Percentiles rank a stretch among this genome's conserved stretches.
phyloP scores from a whole-genome alignment of 1,284 basidiomycete species.

The Neolentinus lepideus region DNA sequence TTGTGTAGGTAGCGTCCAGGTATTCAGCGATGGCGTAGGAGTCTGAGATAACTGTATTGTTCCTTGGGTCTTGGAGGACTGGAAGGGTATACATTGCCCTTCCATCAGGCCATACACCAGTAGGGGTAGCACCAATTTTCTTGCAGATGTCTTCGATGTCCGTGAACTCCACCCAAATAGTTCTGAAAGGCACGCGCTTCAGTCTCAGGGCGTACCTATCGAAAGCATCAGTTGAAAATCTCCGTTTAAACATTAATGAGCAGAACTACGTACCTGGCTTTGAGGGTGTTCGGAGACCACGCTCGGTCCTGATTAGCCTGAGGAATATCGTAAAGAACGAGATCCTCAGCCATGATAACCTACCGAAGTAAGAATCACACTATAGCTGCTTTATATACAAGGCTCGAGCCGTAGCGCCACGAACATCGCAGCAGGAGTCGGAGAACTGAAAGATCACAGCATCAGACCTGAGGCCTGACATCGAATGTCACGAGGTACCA shows the following conservation, averaged over 20 bases:
- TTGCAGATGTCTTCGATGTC: constrained; percentile 19
- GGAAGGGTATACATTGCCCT: constrained; percentile 6
- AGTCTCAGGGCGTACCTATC: constrained; percentile 19
- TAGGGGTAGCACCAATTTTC: constrained; percentile 16
- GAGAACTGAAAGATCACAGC: too few species aligned
- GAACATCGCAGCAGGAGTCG: too few species aligned
- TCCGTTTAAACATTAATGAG: neutral
- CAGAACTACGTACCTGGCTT: neutral
- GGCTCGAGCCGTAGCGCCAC: too few species aligned
- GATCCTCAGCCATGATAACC: neutral
- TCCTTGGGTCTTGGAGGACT: constrained; percentile 11
- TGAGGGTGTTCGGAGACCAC: constrained; percentile 1
- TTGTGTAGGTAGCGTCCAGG: constrained; percentile 19
- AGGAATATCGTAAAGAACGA: neutral
- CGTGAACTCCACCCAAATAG: constrained; percentile 23
- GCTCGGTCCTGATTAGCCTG: neutral
- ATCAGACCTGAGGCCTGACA: too few species aligned
- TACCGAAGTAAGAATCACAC: too few species aligned
- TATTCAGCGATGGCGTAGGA: constrained; percentile 18
- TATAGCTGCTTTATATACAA: too few species aligned
- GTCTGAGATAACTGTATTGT: constrained; percentile 10
- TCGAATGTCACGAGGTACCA: too few species aligned
- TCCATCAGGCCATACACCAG: constrained; percentile 7
- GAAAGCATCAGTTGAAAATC: neutral
- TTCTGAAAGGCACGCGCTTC: constrained; percentile 21